A percentile compares a stretch with the other conserved stretches of the same genome.
phyloP scores from a whole-genome alignment of 768 basidiomycete species.

The Trametes gibbosa region DNA sequence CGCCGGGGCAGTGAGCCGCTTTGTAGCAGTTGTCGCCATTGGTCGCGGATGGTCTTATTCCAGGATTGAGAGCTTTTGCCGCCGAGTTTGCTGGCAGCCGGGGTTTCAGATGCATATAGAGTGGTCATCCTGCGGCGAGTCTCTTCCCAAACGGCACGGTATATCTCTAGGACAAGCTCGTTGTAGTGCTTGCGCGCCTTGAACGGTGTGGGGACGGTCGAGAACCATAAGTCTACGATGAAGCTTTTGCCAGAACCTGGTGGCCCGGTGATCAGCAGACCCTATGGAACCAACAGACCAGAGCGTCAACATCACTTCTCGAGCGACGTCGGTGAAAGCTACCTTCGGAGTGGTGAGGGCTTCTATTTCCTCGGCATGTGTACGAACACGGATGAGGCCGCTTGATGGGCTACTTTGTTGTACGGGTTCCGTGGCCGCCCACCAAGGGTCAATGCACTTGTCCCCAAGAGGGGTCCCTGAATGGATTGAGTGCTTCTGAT shows the following conservation, averaged over 20 bases:
- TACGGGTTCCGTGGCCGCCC: conserved; percentile 25
- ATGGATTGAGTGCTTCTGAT: background rate
- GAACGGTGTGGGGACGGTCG: conserved; percentile 48
- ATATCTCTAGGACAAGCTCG: conserved; percentile 53
- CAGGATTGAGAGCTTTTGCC: conserved; percentile 25
- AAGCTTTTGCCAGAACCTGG: conserved; percentile 56
- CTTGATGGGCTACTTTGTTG: conserved; percentile 23
- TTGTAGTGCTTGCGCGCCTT: conserved; percentile 59
- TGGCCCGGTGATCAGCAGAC: conserved; percentile 49
- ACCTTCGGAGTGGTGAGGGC: conserved; percentile 51
- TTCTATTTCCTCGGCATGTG: conserved; percentile 51
- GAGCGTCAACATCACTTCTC: background rate
- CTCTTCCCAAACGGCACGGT: conserved; percentile 52
- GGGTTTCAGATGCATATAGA: conserved; percentile 18
- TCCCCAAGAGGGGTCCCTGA: background rate
- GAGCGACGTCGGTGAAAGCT: conserved; percentile 4
- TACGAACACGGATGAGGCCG: conserved; percentile 41
- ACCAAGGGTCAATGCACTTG: conserved; percentile 32
- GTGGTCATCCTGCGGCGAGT: conserved; percentile 40
- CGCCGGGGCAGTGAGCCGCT: conserved; percentile 28
- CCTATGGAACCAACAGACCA: conserved; percentile 29
- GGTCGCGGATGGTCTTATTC: conserved; percentile 21
- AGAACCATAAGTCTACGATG: conserved; percentile 54
- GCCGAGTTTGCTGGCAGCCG: conserved; percentile 12
- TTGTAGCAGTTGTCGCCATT: conserved; percentile 31